phyloP scores from a whole-genome alignment of 2,329 filamentous ascomycete genomes.

The Neofusicoccum umdonicola region DNA sequence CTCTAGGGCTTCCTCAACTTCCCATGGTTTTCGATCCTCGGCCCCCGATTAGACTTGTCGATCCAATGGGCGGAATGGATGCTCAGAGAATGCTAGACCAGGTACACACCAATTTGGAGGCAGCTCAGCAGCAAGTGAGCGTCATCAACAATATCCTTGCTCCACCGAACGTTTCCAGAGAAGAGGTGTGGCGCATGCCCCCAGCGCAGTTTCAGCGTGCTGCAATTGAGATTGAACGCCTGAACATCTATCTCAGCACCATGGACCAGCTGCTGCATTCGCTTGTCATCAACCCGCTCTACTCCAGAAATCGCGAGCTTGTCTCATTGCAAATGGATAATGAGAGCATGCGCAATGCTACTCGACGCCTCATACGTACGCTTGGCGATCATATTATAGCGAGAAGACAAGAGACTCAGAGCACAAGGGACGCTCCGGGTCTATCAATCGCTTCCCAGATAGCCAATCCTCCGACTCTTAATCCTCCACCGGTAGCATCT shows the following conservation, averaged over 20 bases:
- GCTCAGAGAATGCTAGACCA: slow-evolving; percentile 5
- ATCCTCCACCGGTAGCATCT: no score
- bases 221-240: slow-evolving; percentile 9
- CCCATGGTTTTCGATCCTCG: background rate
- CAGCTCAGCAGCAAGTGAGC: background rate
- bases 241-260: slow-evolving; percentile 24
- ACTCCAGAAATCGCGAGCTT: slow-evolving; percentile 31
- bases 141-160: slow-evolving; percentile 10
- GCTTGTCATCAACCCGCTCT: slow-evolving; percentile 25
- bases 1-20: background rate
- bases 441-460: background rate
- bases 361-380: background rate
- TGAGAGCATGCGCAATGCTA: slow-evolving; percentile 25
- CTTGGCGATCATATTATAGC: background rate
- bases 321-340: slow-evolving; percentile 30
- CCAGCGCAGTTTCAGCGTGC: slow-evolving; percentile 3
- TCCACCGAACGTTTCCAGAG: slow-evolving; percentile 1
- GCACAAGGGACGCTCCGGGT: background rate
- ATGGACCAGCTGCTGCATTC: slow-evolving; percentile 28
- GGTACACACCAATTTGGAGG: background rate
- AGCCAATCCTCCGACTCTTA: no score
- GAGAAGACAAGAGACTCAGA: background rate
- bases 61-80: background rate
- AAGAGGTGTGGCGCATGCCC: background rate
- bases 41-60: background rate